Evolutionary conservation across 805 yeast genomes (phyloP).

Genomic region (Candida nanaspora): DNA sequence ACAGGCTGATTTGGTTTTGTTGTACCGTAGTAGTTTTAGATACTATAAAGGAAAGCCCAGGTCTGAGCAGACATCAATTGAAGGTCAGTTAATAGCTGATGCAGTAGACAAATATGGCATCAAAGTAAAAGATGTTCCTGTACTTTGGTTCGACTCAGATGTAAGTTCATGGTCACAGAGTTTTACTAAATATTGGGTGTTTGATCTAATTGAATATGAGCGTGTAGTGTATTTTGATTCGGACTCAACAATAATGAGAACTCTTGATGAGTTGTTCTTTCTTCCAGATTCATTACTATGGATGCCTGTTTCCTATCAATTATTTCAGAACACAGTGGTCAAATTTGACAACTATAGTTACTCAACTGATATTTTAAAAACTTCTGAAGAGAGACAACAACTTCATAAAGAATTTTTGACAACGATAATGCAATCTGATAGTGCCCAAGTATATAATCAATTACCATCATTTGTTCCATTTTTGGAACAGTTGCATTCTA

Average conservation of each 20-base stretch:
- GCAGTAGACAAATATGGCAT: conserved; percentile 15
- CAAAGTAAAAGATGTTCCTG: conserved; percentile 20
- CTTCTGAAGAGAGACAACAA: background rate
- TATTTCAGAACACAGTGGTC: conserved; percentile 9
- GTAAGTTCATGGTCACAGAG: conserved; percentile 39
- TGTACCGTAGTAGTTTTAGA: conserved; percentile 26
- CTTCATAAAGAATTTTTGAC: too few species aligned
- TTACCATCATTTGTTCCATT: conserved; percentile 27
- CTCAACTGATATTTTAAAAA: background rate
- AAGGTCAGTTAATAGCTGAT: conserved; percentile 5
- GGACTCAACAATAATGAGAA: conserved; percentile 36
- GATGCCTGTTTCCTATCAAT: conserved; percentile 37
- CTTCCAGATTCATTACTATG: conserved; percentile 41
- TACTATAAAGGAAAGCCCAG: background rate
- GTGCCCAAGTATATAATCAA: conserved; percentile 28
- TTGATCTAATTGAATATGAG: conserved; percentile 41
- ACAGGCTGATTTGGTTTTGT: conserved; percentile 39
- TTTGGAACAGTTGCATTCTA: conserved; percentile 6
- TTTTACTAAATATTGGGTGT: conserved; percentile 49
- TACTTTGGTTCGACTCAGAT: conserved; percentile 11
- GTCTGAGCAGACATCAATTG: conserved; percentile 1
- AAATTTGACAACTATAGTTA: background rate
- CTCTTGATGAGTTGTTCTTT: conserved; percentile 46
- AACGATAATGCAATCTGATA: too few species aligned
- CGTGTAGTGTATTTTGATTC: conserved; percentile 52